Evolutionary conservation across 2,329 filamentous ascomycete species (phyloP), one percentile per base, ranked within the genome.

Genomic region (Epichloe glyceriae): DNA sequence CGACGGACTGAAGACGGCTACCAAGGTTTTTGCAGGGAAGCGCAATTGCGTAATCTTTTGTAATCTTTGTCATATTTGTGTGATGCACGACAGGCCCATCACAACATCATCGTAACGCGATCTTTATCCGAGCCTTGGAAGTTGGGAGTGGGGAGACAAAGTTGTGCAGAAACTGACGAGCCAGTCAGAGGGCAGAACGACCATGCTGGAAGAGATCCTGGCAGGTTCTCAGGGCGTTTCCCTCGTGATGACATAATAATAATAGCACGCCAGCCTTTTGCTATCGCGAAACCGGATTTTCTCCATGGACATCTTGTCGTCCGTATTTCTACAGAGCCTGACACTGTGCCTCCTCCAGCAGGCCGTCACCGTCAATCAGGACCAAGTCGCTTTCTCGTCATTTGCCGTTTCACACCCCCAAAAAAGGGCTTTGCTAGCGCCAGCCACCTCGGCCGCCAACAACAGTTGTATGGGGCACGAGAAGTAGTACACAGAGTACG

Each of bases 121-220:
- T 30, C 35, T n/a, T 44, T 46, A 12, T 15, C 17, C 7, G 48
- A 40, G 41, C 20, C 20, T 37, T 19, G 15, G 41, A 33, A 33
- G 39, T 34, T 34, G 22, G 52, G 49, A 52, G 44, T 38, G 35
- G 34, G 20, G 46, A 15, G 34, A 46, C 26, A 46, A 6, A n/a
- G 42, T 44, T 39, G 5, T 43, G 45, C 39, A 33, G 45, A 39
- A 47, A 22, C 22, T n/a, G 41, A 49, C 8, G 10, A 45, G 38
- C 53, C 53, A 54, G 47, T 54, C 50, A 54, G 47, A 37, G 46
- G 14, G n/a, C 17, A 39, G 37, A 46, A 39, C 39, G 30, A 45
- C 44, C 46, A 40, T 49, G 39, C 37, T 35, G 33, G 45, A 39
- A 35, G 41, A 39, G 40, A 50, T 37, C 39, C 47, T 50, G 47